A percentile compares a stretch with the other conserved stretches of the same genome.
Conservation (phyloP, 352 stramenopile species). For the Phytopythium oedochilum region DNA sequence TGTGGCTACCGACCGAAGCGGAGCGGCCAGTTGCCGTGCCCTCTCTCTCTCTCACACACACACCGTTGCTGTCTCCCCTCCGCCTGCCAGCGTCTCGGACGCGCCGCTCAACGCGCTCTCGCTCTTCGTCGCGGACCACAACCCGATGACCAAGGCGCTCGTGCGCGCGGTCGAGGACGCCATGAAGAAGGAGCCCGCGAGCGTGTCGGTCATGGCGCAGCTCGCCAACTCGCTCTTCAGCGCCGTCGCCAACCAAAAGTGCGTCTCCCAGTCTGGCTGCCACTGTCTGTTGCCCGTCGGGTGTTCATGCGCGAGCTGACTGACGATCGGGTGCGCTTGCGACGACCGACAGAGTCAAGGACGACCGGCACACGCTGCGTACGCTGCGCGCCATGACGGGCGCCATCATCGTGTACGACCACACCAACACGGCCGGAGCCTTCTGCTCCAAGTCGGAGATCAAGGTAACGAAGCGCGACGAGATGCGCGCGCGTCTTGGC, state of each 20-base stretch:
- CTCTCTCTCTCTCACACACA: neutral
- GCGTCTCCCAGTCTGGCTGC: slow-evolving; percentile 1
- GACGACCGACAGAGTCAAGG: slow-evolving; percentile 11
- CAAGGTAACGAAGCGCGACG: slow-evolving; percentile 29
- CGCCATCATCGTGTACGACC: slow-evolving; percentile 57
- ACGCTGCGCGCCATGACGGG: slow-evolving; percentile 49
- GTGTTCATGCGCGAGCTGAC: no score
- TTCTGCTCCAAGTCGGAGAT: slow-evolving; percentile 54
- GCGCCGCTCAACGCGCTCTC: slow-evolving; percentile 45
- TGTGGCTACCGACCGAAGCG: no score
- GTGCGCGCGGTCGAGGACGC: slow-evolving; percentile 33
- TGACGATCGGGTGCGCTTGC: neutral
- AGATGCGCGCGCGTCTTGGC: neutral
- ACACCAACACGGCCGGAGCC: slow-evolving; percentile 33
- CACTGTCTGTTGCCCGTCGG: no score
- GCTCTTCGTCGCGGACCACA: slow-evolving; percentile 60
- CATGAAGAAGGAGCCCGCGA: slow-evolving; percentile 27
- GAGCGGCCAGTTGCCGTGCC: no score
- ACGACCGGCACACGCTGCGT: slow-evolving; percentile 33
- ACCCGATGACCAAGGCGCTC: slow-evolving; percentile 53
- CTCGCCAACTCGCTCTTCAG: slow-evolving; percentile 44
- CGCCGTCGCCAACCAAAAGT: slow-evolving; percentile 19
- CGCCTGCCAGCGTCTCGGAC: slow-evolving; percentile 10
- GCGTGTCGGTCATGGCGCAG: slow-evolving; percentile 28
- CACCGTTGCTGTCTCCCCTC: neutral